A percentile compares a stretch with the other conserved stretches of the same genome.
Evolutionary conservation across 345 rosid species (phyloP).

Genomic region (Rhodamnia rubescens): DNA sequence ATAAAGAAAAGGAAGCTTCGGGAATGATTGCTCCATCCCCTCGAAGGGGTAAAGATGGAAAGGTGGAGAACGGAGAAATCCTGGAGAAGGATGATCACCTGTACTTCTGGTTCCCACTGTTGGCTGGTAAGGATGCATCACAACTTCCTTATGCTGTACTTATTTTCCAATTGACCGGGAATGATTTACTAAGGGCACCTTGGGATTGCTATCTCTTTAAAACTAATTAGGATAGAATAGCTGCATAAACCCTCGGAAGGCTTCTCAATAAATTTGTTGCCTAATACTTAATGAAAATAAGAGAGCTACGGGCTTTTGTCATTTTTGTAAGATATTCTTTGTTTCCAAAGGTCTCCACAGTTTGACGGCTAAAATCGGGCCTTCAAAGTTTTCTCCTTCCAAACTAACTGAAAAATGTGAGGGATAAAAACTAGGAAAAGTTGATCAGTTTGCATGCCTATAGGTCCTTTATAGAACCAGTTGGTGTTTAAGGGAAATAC

Average conservation of each 20-base stretch:
- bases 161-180: neutral
- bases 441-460: neutral
- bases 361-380: neutral
- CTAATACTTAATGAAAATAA: neutral
- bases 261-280: neutral
- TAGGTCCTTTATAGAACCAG: neutral
- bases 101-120: slow-evolving; percentile 90
- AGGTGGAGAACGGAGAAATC: slow-evolving; percentile 55
- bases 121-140: slow-evolving; percentile 62
- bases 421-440: neutral
- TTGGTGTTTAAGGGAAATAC: neutral
- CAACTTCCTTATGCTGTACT: neutral
- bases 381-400: neutral
- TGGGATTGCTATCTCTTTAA: neutral
- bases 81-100: slow-evolving; percentile 67
- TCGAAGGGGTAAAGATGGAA: slow-evolving; percentile 36
- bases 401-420: neutral
- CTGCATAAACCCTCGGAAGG: neutral
- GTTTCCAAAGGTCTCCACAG: neutral
- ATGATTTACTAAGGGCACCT: neutral
- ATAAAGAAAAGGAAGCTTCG: slow-evolving; percentile 51
- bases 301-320: neutral
- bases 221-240: neutral
- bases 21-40: slow-evolving; percentile 44
- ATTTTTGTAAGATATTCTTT: neutral